phyloP scores from a whole-genome alignment of 768 basidiomycete species.

The Lyophyllum shimeji region DNA sequence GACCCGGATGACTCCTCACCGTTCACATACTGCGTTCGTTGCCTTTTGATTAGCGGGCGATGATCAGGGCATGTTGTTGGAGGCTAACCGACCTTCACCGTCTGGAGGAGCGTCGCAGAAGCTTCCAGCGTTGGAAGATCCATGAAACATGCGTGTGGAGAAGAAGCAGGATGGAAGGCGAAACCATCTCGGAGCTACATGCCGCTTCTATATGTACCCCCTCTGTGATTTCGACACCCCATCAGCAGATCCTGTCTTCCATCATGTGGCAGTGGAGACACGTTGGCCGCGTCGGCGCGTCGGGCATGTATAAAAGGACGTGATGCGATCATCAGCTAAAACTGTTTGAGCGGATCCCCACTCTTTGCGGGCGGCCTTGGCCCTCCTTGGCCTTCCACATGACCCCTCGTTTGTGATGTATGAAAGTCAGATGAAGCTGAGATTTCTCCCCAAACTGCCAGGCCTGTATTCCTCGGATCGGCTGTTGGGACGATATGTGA shows the following conservation, averaged over 20 bases:
- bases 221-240: not conserved
- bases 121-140: not conserved
- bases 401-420: too few relatives aligned
- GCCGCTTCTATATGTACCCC: not conserved
- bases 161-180: not conserved
- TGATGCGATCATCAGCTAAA: too few relatives aligned
- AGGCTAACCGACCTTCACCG: not conserved
- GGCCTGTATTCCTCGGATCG: too few relatives aligned
- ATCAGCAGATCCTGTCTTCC: not conserved
- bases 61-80: not conserved
- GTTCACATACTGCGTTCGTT: not conserved
- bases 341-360: too few relatives aligned
- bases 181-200: not conserved
- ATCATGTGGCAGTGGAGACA: not conserved
- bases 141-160: slow-evolving; percentile 1
- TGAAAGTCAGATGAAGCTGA: too few relatives aligned
- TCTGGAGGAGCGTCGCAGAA: not conserved
- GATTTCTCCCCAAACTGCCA: too few relatives aligned
- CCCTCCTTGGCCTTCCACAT: too few relatives aligned
- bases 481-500: too few relatives aligned
- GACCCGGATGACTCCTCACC: not conserved
- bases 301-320: too few relatives aligned
- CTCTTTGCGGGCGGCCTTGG: too few relatives aligned
- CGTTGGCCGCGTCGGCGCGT: too few relatives aligned
- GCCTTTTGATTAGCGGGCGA: not conserved